A percentile compares a stretch with the other conserved stretches of the same genome.
Evolutionary conservation across 2,329 filamentous ascomycete species (phyloP).

Genomic region (Pseudogymnoascus sp.): DNA sequence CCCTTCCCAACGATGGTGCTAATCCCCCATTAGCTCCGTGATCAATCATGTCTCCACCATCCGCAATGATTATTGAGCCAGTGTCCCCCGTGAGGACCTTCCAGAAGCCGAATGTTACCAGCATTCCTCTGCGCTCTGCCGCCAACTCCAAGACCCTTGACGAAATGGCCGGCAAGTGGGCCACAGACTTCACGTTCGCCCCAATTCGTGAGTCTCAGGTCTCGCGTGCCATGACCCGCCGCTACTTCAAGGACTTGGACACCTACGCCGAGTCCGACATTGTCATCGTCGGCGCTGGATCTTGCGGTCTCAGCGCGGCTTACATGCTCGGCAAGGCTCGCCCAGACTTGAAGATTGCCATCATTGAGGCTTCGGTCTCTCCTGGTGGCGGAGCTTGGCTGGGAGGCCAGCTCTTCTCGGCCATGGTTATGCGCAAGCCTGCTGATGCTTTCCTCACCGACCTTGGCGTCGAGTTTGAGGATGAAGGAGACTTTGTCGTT

Average conservation of each 20-base stretch:
- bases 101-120: slow-evolving; percentile 41
- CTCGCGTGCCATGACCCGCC: slow-evolving; percentile 84
- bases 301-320: slow-evolving; percentile 75
- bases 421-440: slow-evolving; percentile 92
- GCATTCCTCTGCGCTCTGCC: slow-evolving; percentile 32
- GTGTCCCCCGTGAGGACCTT: slow-evolving; percentile 26
- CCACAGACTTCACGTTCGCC: slow-evolving; percentile 62
- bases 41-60: slow-evolving; percentile 67
- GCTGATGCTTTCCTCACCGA: slow-evolving; percentile 77
- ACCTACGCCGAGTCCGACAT: slow-evolving; percentile 86
- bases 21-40: slow-evolving; percentile 33
- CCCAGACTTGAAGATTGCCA: slow-evolving; percentile 84
- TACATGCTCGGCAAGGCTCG: slow-evolving; percentile 77
- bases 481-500: slow-evolving; percentile 80
- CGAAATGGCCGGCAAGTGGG: slow-evolving; percentile 69
- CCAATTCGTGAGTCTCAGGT: slow-evolving; percentile 89
- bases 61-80: slow-evolving; percentile 50
- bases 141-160: slow-evolving; percentile 37
- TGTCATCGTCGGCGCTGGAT: slow-evolving; percentile 86
- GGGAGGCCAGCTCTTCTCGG: slow-evolving; percentile 86
- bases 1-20: slow-evolving; percentile 28
- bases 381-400: slow-evolving; percentile 89
- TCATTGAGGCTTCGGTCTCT: slow-evolving; percentile 79
- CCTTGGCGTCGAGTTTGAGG: slow-evolving; percentile 75
- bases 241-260: slow-evolving; percentile 88